Percentiles rank a stretch among this genome's conserved stretches.
These are phyloP conservation scores for Trametes pubescens DNA, from an alignment of 1,284 basidiomycete genomes.

Conservation along the genomic window DNA sequence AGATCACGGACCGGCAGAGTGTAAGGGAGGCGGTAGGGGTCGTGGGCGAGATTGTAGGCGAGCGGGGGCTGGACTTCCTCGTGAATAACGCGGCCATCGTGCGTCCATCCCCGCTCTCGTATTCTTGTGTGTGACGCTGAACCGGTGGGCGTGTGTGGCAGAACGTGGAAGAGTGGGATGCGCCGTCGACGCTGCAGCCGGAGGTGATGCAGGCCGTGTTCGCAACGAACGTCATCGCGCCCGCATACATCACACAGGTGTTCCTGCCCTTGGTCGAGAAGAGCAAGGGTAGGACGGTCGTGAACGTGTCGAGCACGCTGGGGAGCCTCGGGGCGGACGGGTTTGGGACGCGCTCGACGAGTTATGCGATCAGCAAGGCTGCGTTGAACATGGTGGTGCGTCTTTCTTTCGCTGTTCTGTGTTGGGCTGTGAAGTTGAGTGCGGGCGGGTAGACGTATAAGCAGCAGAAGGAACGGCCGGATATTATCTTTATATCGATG, in stretches of 20 bases:
- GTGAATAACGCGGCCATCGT: constrained; percentile 50
- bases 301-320: constrained; percentile 46
- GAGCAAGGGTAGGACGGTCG: constrained; percentile 43
- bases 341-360: constrained; percentile 32
- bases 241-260: constrained; percentile 42
- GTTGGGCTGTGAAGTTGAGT: too few relatives aligned
- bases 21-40: constrained; percentile 38
- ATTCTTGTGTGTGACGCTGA: neutral
- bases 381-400: constrained; percentile 44
- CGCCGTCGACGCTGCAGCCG: constrained; percentile 37
- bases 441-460: constrained; percentile 41
- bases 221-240: constrained; percentile 45
- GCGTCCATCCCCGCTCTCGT: constrained; percentile 8
- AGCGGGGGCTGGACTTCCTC: constrained; percentile 46
- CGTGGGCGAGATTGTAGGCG: constrained; percentile 39
- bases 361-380: constrained; percentile 41
- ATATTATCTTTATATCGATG: constrained; percentile 37
- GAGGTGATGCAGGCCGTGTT: constrained; percentile 35
- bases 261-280: constrained; percentile 44
- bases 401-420: neutral
- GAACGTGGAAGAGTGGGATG: constrained; percentile 26
- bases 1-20: constrained; percentile 40
- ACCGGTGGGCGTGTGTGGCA: neutral
- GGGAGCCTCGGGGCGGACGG: constrained; percentile 42
- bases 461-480: constrained; percentile 36